These are phyloP conservation scores for Cercospora berteroae DNA, from an alignment of 2,329 filamentous ascomycete species.

Conservation along the genomic window DNA sequence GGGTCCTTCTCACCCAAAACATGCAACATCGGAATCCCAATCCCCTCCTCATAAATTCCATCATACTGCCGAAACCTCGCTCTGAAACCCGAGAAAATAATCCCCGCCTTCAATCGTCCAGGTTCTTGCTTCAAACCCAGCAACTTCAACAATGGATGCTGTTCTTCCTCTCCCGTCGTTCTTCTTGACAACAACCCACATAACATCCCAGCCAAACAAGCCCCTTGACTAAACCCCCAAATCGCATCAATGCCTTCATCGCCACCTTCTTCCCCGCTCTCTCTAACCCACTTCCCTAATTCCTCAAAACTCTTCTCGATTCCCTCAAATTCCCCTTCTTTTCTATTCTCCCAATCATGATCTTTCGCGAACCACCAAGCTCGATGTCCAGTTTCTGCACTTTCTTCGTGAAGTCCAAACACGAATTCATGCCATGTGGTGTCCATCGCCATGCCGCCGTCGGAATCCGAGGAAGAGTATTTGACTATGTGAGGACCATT, in stretches of 20 bases:
- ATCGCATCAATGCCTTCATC: conserved; percentile 23
- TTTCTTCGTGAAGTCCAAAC: neutral
- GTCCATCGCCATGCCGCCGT: conserved; percentile 21
- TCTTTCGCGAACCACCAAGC: conserved; percentile 28
- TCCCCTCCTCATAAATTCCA: conserved; percentile 22
- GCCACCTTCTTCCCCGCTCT: neutral
- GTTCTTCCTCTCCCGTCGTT: neutral
- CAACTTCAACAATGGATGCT: conserved; percentile 17
- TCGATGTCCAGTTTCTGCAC: conserved; percentile 20
- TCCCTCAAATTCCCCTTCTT: conserved; percentile 22
- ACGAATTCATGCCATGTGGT: conserved; percentile 26
- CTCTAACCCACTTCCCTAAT: conserved; percentile 18
- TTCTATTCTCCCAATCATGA: conserved; percentile 17
- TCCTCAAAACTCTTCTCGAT: conserved; percentile 21
- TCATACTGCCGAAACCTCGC: conserved; percentile 26
- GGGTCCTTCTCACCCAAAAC: conserved; percentile 25
- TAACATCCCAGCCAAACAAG: conserved; percentile 26
- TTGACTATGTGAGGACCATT: conserved; percentile 25
- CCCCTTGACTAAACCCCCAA: conserved; percentile 26
- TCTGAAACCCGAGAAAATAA: conserved; percentile 26
- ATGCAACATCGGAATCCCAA: conserved; percentile 25
- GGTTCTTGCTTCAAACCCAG: conserved; percentile 3
- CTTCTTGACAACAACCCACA: conserved; percentile 21
- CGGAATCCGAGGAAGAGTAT: conserved; percentile 2
- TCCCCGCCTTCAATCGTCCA: conserved; percentile 15